Conservation (phyloP, 176 grass and related monocot species). For the Oryza officinalis region DNA sequence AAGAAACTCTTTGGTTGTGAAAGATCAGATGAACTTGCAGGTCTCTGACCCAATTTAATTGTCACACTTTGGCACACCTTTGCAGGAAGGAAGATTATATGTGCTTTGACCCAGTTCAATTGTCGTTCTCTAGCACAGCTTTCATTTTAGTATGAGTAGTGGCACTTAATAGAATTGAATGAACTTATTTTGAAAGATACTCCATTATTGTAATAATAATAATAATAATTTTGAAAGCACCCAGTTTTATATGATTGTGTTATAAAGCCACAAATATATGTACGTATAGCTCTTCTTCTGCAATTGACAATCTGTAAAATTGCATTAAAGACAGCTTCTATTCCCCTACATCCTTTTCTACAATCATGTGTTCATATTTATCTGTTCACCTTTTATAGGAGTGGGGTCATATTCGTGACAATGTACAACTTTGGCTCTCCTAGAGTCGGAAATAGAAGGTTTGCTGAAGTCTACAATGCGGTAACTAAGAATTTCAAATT, state of each 20-base stretch:
- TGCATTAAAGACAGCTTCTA: neutral
- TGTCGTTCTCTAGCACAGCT: neutral
- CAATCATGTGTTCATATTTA: slow-evolving; percentile 4
- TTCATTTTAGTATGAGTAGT: neutral
- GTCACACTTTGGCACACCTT: neutral
- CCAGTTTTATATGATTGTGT: neutral
- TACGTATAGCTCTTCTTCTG: neutral
- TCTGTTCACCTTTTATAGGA: slow-evolving; percentile 46
- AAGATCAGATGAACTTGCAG: slow-evolving; percentile 18
- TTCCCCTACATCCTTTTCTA: slow-evolving; percentile 5
- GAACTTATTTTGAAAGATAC: neutral
- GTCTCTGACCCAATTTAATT: slow-evolving; percentile 4
- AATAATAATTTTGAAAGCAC: neutral
- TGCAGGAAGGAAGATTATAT: neutral
- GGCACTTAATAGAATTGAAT: slow-evolving; percentile 4
- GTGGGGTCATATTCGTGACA: slow-evolving; percentile 66
- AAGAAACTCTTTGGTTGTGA: neutral
- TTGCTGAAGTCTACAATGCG: slow-evolving; percentile 89
- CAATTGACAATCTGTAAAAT: neutral
- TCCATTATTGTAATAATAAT: neutral
- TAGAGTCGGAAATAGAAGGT: slow-evolving; percentile 94
- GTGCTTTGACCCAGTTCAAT: slow-evolving; percentile 1
- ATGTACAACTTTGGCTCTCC: slow-evolving; percentile 99
- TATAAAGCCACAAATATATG: slow-evolving; percentile 8
- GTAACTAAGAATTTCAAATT: slow-evolving; percentile 52